Evolutionary conservation across 345 rosid genomes (phyloP).

Genomic region (Camelina hispida): DNA sequence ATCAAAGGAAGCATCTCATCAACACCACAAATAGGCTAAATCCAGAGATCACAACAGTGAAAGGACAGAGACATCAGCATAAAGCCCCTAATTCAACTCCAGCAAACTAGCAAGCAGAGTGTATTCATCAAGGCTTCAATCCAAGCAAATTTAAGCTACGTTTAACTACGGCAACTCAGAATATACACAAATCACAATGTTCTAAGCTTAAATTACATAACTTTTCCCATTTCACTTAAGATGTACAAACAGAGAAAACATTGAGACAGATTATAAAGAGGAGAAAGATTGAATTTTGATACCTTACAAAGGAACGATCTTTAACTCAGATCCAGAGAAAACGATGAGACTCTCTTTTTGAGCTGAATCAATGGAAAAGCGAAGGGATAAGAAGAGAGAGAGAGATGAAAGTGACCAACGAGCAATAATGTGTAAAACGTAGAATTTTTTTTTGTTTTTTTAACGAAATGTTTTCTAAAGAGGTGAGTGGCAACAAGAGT

Average conservation of each 20-base stretch:
- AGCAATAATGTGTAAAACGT: slow-evolving; percentile 27
- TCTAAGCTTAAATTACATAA: not conserved
- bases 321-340: slow-evolving; percentile 37
- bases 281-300: slow-evolving; percentile 1
- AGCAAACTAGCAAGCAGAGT: slow-evolving; percentile 16
- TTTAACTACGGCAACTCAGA: slow-evolving; percentile 1
- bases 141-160: not conserved
- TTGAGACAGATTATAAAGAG: not conserved
- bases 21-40: slow-evolving; percentile 21
- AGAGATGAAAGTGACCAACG: slow-evolving; percentile 43
- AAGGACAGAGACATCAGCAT: slow-evolving; percentile 3
- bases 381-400: slow-evolving; percentile 24
- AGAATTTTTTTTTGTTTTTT: not conserved
- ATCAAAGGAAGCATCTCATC: slow-evolving; percentile 31
- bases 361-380: slow-evolving; percentile 37
- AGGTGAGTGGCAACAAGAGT: slow-evolving; percentile 15
- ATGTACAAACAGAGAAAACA: slow-evolving; percentile 8
- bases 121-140: slow-evolving; percentile 7
- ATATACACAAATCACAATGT: slow-evolving; percentile 10
- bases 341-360: slow-evolving; percentile 6
- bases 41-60: not conserved
- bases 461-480: not conserved
- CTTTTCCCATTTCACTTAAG: not conserved
- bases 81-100: no score
- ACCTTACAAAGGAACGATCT: slow-evolving; percentile 27